Percentiles rank a stretch among this genome's conserved stretches.
Conservation (phyloP, 2,329 filamentous ascomycete genomes). For the Mariannaea sp. region DNA sequence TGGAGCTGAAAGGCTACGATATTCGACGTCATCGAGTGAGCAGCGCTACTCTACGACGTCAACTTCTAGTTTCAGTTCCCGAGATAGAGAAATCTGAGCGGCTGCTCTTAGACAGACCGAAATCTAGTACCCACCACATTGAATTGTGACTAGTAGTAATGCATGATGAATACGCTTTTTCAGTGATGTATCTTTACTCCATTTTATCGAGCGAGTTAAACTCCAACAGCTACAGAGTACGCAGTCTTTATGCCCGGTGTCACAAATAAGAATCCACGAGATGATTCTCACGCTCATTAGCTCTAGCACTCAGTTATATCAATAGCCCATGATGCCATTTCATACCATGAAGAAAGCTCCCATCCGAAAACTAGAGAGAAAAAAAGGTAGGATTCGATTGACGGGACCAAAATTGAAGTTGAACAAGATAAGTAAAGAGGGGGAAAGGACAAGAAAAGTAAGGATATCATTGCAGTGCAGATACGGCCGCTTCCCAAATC, state of each 20-base stretch:
- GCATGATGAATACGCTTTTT: neutral
- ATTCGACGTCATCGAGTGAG: slow-evolving; percentile 12
- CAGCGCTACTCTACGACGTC: slow-evolving; percentile 14
- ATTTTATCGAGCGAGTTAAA: too few relatives aligned
- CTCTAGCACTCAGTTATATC: too few relatives aligned
- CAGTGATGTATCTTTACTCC: neutral
- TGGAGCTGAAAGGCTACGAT: slow-evolving; percentile 4
- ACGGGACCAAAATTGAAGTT: neutral
- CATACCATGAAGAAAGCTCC: too few relatives aligned
- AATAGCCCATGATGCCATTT: too few relatives aligned
- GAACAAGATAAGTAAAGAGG: neutral
- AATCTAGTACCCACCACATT: neutral
- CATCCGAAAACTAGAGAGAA: too few relatives aligned
- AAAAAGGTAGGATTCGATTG: neutral
- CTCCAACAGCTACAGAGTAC: too few relatives aligned
- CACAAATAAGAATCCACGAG: too few relatives aligned
- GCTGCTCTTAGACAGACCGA: neutral
- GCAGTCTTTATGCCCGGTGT: too few relatives aligned
- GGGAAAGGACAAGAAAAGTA: neutral
- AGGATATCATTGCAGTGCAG: slow-evolving; percentile 5
- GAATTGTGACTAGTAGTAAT: neutral
- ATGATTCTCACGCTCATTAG: too few relatives aligned
- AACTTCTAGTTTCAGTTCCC: slow-evolving; percentile 6
- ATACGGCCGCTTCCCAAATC: slow-evolving; percentile 34
- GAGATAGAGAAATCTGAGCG: neutral